A percentile compares a stretch with the other conserved stretches of the same genome.
These are phyloP conservation scores for Pichia sp. DNA, from an alignment of 1,139 yeast species.

Conservation along the genomic window DNA sequence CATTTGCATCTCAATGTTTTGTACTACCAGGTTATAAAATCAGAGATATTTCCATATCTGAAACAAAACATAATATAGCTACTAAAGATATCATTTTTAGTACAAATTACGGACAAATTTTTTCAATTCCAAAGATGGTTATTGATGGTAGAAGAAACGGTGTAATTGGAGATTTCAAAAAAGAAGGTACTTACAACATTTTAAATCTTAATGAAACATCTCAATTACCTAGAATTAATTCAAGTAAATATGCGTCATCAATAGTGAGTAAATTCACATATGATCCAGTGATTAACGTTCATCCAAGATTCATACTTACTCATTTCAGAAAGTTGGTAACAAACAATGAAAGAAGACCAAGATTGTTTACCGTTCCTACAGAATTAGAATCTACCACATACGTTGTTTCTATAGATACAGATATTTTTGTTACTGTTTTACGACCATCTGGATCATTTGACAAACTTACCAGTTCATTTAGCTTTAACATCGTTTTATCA, in stretches of 20 bases:
- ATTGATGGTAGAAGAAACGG: conserved; percentile 51
- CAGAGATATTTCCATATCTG: conserved; percentile 47
- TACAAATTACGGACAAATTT: conserved; percentile 57
- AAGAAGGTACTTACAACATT: not conserved
- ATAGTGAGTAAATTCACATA: conserved; percentile 33
- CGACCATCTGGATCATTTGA: conserved; percentile 87
- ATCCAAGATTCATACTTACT: conserved; percentile 22
- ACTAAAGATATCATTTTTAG: conserved; percentile 59
- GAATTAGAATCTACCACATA: conserved; percentile 76
- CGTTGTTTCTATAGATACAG: conserved; percentile 54
- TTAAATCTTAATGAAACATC: not conserved
- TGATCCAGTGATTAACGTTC: conserved; percentile 51
- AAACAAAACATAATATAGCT: conserved; percentile 70
- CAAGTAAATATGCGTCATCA: conserved; percentile 3
- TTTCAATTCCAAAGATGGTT: conserved; percentile 62
- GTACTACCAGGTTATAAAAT: conserved; percentile 51
- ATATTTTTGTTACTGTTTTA: conserved; percentile 68
- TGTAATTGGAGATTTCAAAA: conserved; percentile 15
- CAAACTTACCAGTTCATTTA: conserved; percentile 53
- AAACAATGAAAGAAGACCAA: not conserved
- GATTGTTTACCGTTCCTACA: conserved; percentile 50
- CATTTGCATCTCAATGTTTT: conserved; percentile 49
- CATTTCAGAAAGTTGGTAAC: conserved; percentile 16
- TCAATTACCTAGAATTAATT: not conserved
- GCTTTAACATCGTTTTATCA: conserved; percentile 52